Conservation (phyloP, 345 rosid species). For the Bretschneidera sinensis region DNA sequence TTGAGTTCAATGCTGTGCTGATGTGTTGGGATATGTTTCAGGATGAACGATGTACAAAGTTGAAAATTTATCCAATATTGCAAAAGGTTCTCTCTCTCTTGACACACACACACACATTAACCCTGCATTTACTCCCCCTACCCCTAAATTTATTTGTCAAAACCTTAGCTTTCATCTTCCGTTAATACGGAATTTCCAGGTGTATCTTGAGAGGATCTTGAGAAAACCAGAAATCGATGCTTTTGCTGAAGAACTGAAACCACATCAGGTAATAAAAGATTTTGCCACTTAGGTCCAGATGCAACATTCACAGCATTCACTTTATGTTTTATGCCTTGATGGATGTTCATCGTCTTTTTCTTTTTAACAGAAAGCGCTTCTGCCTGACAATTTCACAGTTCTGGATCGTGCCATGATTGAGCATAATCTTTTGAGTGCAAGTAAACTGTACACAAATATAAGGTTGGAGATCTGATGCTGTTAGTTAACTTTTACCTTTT, state of each 20-base stretch:
- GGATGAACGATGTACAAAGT: constrained; percentile 96
- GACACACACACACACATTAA: background rate
- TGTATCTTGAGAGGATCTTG: constrained; percentile 88
- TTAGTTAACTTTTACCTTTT: constrained; percentile 3
- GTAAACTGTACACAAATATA: constrained; percentile 95
- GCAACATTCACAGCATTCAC: constrained; percentile 9
- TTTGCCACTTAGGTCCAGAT: constrained; percentile 6
- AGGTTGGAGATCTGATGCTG: constrained; percentile 37
- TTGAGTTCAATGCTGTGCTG: constrained; percentile 9
- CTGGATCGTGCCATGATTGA: constrained; percentile 98
- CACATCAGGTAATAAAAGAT: constrained; percentile 70
- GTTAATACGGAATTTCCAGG: constrained; percentile 40
- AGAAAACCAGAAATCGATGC: constrained; percentile 97
- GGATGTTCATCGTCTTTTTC: constrained; percentile 12
- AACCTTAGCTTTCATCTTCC: background rate
- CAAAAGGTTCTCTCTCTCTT: constrained; percentile 60
- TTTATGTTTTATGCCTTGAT: background rate
- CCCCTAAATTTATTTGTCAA: background rate
- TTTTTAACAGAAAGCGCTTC: constrained; percentile 70
- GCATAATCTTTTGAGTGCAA: constrained; percentile 94
- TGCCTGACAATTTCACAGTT: constrained; percentile 93
- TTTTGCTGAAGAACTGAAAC: constrained; percentile 84
- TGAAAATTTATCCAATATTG: constrained; percentile 89
- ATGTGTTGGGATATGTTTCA: constrained; percentile 32
- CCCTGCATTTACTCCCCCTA: background rate